These are phyloP conservation scores for Elaeis oleifera DNA, from an alignment of 202 grass and related monocot genomes.

Conservation along the genomic window DNA sequence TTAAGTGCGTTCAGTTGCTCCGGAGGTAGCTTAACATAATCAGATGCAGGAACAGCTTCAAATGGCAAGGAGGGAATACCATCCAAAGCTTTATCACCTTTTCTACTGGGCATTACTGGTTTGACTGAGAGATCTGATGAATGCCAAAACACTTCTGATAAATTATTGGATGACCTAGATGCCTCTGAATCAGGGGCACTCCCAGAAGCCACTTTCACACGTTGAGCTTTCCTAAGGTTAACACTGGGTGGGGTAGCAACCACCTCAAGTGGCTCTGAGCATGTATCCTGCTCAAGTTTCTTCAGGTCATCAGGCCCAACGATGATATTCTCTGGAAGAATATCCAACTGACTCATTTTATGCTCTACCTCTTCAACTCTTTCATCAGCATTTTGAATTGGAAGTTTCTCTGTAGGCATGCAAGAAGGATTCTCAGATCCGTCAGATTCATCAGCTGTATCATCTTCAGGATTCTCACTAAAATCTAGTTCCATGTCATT, in stretches of 20 bases:
- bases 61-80: conserved; percentile 48
- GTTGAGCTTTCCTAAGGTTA: conserved; percentile 55
- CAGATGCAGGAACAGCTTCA: conserved; percentile 50
- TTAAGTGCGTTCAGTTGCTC: conserved; percentile 80
- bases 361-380: conserved; percentile 37
- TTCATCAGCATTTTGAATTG: conserved; percentile 26
- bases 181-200: conserved; percentile 48
- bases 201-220: conserved; percentile 44
- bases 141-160: conserved; percentile 81
- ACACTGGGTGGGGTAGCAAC: conserved; percentile 52
- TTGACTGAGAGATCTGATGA: conserved; percentile 85
- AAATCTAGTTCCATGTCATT: conserved; percentile 99
- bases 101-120: conserved; percentile 89
- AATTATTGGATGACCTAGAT: conserved; percentile 21
- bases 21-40: conserved; percentile 68
- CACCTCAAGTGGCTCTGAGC: conserved; percentile 30
- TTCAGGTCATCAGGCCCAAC: conserved; percentile 28
- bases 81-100: conserved; percentile 64
- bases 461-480: conserved; percentile 78
- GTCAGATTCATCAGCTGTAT: conserved; percentile 66
- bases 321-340: conserved; percentile 33
- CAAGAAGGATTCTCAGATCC: conserved; percentile 47
- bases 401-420: conserved; percentile 28
- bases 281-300: conserved; percentile 39
- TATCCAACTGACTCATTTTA: conserved; percentile 42